Evolutionary conservation across 352 stramenopile genomes (phyloP).

Genomic region (Phytophthora meadii): DNA sequence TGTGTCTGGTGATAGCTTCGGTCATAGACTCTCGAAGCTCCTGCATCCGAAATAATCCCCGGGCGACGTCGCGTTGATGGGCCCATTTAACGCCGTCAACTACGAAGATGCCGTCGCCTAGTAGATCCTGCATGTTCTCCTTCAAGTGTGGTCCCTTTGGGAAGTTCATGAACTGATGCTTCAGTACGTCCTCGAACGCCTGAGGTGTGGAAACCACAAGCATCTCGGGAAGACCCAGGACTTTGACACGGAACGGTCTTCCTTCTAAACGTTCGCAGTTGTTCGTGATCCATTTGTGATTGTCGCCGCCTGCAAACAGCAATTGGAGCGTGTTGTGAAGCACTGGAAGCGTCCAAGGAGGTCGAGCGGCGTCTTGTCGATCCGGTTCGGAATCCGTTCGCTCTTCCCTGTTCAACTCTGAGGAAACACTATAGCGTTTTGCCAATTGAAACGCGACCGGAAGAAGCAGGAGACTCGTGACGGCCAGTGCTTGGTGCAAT

Average conservation of each 20-base stretch:
- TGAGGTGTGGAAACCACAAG: constrained; percentile 29
- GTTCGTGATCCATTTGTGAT: constrained; percentile 28
- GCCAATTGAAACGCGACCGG: constrained; percentile 20
- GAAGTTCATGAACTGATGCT: constrained; percentile 76
- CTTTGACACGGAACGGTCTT: constrained; percentile 47
- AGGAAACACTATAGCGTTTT: neutral
- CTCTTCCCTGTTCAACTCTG: constrained; percentile 1
- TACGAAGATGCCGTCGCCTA: constrained; percentile 77
- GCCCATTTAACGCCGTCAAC: constrained; percentile 67
- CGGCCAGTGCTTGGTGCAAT: constrained; percentile 10
- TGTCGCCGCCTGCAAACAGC: constrained; percentile 2
- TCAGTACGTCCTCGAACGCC: constrained; percentile 56
- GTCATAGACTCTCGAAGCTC: constrained; percentile 53
- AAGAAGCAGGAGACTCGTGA: constrained; percentile 26
- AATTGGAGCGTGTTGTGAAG: constrained; percentile 24
- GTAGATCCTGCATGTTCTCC: constrained; percentile 51
- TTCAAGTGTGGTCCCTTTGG: constrained; percentile 52
- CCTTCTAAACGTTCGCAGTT: constrained; percentile 26
- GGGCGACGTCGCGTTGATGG: constrained; percentile 78
- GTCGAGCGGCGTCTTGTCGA: constrained; percentile 12
- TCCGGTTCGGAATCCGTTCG: constrained; percentile 14
- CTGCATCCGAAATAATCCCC: constrained; percentile 75
- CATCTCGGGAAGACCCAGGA: constrained; percentile 38
- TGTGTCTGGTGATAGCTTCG: constrained; percentile 35
- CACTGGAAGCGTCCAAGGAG: constrained; percentile 25